Evolutionary conservation across 2,329 filamentous ascomycete species (phyloP), one percentile per base, ranked within the genome.

Genomic region (Xylaria arbuscula): DNA sequence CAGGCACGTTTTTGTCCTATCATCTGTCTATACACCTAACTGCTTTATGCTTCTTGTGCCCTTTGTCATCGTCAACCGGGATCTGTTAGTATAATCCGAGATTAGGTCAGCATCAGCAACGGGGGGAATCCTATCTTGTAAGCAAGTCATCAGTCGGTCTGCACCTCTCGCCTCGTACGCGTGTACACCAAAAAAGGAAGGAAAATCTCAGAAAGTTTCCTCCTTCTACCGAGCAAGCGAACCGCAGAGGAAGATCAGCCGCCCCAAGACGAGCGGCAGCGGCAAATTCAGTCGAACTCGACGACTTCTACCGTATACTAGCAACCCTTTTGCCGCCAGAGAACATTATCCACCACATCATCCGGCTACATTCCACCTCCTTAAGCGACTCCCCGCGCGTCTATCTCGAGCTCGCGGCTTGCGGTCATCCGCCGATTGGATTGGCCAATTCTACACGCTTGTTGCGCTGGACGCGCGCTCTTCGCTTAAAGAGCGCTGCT

Each of bases 341-440:
- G 47, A 62, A 72, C 62, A 75, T 75, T 75, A 75, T 67, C 73
- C 74, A 74, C 65, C 67, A 73, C 69, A 73, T 75, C 73, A 72
- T 67, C 66, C 74, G 70, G 69, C 61, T 64, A n/a, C 68, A 70
- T 64, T 42, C 68, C 66, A 71, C 70, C 72, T 70, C 72, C 73
- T 55, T 62, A 67, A 70, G 70, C 55, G 72, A 72, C 69, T 74
- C 74, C 70, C 73, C 73, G 69, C 70, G 73, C 72, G 72, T 66
- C 64, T 64, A 70, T 56, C 66, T 7, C 32, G 56, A 48, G 47
- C 62, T 67, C 42, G 61, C 63, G 22, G 57, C 63, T 63, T 59
- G 42, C 32, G 42, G 38, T 60, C 64, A 34, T 59, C 65, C 64
- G 65, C 58, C 24, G 28, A 47, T 54, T 17, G 62, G 59, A 68